Evolutionary conservation across 805 yeast species (phyloP), one percentile per base, ranked within the genome.

Genomic region (Wickerhamiella musiphila): DNA sequence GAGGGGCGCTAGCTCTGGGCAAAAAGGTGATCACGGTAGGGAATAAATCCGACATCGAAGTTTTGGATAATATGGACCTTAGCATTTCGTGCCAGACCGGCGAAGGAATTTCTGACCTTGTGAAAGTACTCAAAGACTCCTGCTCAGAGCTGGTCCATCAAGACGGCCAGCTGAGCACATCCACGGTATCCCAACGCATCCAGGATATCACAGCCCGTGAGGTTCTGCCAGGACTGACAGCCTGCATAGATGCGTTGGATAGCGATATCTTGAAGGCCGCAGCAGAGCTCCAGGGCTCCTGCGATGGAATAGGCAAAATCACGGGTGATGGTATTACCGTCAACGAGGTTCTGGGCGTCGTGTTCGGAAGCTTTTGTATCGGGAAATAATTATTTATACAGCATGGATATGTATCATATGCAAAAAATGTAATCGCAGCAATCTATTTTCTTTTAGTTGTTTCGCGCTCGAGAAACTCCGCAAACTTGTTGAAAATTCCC

Each of bases 291-390:
- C 65, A 66, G 30, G 65, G 65, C 31, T 72, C 94, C 1, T 71
- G 76, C 13, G 82, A 76, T 10, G 94, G 94, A 0, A 77, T 90
- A 23, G 95, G 95, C 0, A 78, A 74, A 46, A 78, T 90, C 17
- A 84, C 95, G 0, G 98, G 96, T 1, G 78, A 78, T 24, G 68
- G 81, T 0, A 70, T 86, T 10, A 93, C 93, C 0, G 65, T 84
- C 0, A 95, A 90, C 44, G 96, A 90, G 47, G 72, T 90, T 1
- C 58, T 90, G 4, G 94, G 90, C 1, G 86, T 79, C 1, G 90
- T 90, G 0, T 90, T 90, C 48, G 73, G 93, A 2, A 77, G 72
- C 39, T 90, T 90, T 51, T 90, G 98, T 53, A 82, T 90, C 15
- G 98, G 98, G 0, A 86, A 86, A 52, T 86, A 57, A 42, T n/a